Evolutionary conservation across 192 early-diverging fungal species (phyloP).

Genomic region (Podila verticillata): DNA sequence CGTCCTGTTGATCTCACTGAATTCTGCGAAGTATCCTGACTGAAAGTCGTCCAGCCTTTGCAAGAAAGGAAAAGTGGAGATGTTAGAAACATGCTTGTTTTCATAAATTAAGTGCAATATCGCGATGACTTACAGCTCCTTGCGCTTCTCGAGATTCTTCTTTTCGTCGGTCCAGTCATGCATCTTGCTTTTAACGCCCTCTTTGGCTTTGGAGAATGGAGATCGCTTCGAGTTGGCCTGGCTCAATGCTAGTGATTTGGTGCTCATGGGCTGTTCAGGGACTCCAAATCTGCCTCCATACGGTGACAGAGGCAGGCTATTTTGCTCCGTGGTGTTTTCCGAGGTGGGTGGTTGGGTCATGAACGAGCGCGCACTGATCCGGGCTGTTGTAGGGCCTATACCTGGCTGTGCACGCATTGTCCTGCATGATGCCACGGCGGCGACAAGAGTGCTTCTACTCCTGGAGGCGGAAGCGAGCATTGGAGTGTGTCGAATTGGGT

Average conservation of each 20-base stretch:
- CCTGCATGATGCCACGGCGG: too few species aligned
- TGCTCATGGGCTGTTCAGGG: slow-evolving; percentile 38
- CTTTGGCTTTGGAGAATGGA: slow-evolving; percentile 49
- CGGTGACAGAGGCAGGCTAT: slow-evolving; percentile 21
- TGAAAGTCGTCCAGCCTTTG: slow-evolving; percentile 28
- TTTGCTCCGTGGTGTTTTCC: not conserved
- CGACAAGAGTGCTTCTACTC: too few species aligned
- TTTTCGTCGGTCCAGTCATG: slow-evolving; percentile 59
- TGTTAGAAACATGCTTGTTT: not conserved
- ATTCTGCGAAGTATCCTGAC: slow-evolving; percentile 27
- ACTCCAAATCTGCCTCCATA: slow-evolving; percentile 47
- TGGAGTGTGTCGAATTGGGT: too few species aligned
- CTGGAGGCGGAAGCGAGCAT: too few species aligned
- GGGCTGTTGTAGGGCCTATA: too few species aligned
- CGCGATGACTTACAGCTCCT: slow-evolving; percentile 53
- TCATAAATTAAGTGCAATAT: not conserved
- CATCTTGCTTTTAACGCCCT: slow-evolving; percentile 49
- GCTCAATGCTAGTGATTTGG: slow-evolving; percentile 22
- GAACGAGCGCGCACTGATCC: too few species aligned
- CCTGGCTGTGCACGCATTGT: too few species aligned
- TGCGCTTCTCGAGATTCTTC: slow-evolving; percentile 60
- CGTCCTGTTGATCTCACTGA: slow-evolving; percentile 55
- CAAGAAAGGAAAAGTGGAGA: slow-evolving; percentile 19
- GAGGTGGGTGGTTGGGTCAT: not conserved
- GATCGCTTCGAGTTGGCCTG: slow-evolving; percentile 23